Evolutionary conservation across 2,329 filamentous ascomycete species (phyloP).

Genomic region (Trichophyton schoenleinii): DNA sequence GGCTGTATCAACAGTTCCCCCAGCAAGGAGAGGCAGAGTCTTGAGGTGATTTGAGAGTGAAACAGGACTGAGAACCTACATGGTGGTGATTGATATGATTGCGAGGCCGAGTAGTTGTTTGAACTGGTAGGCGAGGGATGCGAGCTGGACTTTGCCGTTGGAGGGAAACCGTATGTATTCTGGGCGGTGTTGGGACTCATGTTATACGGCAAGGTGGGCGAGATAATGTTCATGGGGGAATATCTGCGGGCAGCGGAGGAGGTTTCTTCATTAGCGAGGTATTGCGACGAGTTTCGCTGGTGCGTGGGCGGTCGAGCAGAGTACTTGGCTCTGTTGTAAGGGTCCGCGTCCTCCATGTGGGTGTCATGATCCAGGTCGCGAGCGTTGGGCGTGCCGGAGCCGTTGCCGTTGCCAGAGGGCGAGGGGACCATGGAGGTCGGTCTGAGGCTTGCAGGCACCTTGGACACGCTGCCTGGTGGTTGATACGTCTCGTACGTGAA

Average conservation of each 20-base stretch:
- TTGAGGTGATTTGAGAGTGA: neutral
- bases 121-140: conserved; percentile 70
- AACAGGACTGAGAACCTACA: conserved; percentile 29
- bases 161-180: conserved; percentile 43
- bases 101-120: conserved; percentile 43
- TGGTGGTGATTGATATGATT: conserved; percentile 48
- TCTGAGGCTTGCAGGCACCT: conserved; percentile 19
- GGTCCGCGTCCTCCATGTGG: conserved; percentile 68
- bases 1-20: neutral
- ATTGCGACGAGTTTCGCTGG: conserved; percentile 58
- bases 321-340: conserved; percentile 78
- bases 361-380: conserved; percentile 64
- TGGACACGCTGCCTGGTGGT: conserved; percentile 27
- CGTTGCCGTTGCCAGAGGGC: conserved; percentile 29
- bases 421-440: conserved; percentile 44
- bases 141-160: conserved; percentile 35
- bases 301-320: conserved; percentile 69
- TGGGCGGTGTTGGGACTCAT: conserved; percentile 47
- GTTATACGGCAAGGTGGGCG: conserved; percentile 67
- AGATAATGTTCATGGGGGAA: conserved; percentile 86
- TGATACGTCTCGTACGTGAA: conserved; percentile 61
- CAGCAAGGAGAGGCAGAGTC: neutral
- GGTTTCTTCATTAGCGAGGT: conserved; percentile 60
- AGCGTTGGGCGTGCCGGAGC: conserved; percentile 38
- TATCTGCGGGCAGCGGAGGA: conserved; percentile 71